Evolutionary conservation across 805 yeast genomes (phyloP).

Genomic region (Starmerella etchellsii): DNA sequence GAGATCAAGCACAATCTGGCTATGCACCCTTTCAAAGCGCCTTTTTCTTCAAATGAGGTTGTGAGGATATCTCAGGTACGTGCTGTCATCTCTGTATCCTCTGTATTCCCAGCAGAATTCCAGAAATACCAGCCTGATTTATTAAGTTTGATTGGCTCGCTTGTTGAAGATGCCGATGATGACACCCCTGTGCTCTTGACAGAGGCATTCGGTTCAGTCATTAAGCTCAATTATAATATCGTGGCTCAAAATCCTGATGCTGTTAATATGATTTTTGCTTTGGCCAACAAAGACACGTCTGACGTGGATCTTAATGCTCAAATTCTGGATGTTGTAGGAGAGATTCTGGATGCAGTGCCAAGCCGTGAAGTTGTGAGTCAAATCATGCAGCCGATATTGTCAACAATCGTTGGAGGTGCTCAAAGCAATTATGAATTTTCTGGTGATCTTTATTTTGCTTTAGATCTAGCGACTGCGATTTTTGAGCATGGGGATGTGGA

Average conservation of each 20-base stretch:
- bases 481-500: conserved; percentile 22
- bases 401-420: conserved; percentile 8
- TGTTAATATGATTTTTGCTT: conserved; percentile 44
- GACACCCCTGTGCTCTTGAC: conserved; percentile 65
- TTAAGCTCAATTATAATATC: conserved; percentile 34
- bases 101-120: conserved; percentile 17
- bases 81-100: conserved; percentile 10
- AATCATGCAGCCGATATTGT: conserved; percentile 16
- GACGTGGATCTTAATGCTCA: conserved; percentile 58
- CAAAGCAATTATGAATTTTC: conserved; percentile 35
- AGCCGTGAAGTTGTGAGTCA: conserved; percentile 9
- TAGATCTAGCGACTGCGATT: conserved; percentile 34
- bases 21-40: conserved; percentile 8
- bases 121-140: conserved; percentile 21
- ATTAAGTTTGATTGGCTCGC: conserved; percentile 31
- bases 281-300: conserved; percentile 61
- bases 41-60: conserved; percentile 5
- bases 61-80: conserved; percentile 12
- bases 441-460: conserved; percentile 44
- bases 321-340: conserved; percentile 54
- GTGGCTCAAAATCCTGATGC: conserved; percentile 28
- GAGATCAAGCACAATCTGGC: conserved; percentile 14
- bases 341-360: conserved; percentile 34
- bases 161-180: conserved; percentile 56
- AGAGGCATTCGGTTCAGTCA: conserved; percentile 51